Evolutionary conservation across 768 basidiomycete genomes (phyloP), one percentile per base, ranked within the genome.

Genomic region (Lactifluus echinatus): DNA sequence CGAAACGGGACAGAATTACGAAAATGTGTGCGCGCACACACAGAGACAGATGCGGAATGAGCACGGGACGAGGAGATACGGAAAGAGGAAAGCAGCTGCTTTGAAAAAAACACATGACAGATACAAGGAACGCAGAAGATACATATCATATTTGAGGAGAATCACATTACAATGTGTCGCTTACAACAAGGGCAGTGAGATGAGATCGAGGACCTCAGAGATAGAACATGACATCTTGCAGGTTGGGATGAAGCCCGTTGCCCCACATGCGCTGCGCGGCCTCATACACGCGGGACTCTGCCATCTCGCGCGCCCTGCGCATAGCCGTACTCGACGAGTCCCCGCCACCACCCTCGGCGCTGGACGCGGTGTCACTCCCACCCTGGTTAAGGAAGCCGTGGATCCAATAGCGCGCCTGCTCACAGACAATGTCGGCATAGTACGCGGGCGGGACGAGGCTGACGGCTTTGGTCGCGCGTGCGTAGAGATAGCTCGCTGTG

Each of bases 391-490:
- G 68, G 50, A 89, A 83, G 0, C 84, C 82, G 59, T 89, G 87
- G 39, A 92, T 62, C 65, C 89, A 92, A 65, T 76, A 85, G 36
- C 89, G 71, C 0, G 85, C 89, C 10, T 89, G 74, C 69, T 92
- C 89, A 67, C 88, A 90, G 1, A 87, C 89, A 50, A 91, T 70
- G 69, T 91, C 88, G 7, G 87, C 85, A 63, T 89, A 89, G 66
- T 89, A 89, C 0, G 88, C 88, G 0, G 88, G 78, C 0, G 89
- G 88, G 11, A 90, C 76, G 23, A 92, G 73, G 66, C 86, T 89
- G 29, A 93, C 91, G 0, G 89, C 85, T 64, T 87, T 85, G 3
- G 89, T 93, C 0, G 89, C 89, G 4, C 90, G 79, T 0, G 85
- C 89, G 63, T 88, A 93, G 14, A 88, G 73, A 65, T 90, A 91